Conservation (phyloP, 2,329 filamentous ascomycete species). For the Chrysoporthe austroafricana region DNA sequence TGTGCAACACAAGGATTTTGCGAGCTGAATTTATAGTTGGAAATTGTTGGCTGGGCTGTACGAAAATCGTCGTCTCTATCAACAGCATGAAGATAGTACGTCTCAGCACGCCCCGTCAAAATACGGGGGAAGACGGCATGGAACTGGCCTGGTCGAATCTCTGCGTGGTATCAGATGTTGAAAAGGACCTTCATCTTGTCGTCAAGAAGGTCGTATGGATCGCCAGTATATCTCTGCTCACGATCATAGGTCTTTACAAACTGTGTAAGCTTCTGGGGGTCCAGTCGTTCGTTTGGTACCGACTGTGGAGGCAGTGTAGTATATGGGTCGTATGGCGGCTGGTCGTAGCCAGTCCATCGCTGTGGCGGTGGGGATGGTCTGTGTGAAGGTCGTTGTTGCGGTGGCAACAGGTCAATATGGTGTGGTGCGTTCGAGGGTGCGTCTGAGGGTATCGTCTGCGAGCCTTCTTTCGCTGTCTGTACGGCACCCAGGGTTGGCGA, state of each 20-base stretch:
- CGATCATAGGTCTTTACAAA: not conserved
- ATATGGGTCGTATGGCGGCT: not conserved
- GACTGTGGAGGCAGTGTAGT: not conserved
- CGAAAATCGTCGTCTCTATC: not conserved
- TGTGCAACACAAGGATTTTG: too few species aligned
- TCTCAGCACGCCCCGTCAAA: not conserved
- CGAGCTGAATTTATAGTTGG: too few species aligned
- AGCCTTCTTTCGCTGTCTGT: too few species aligned
- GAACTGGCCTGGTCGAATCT: not conserved
- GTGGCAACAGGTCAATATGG: too few species aligned
- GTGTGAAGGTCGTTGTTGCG: too few species aligned
- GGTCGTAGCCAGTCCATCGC: too few species aligned
- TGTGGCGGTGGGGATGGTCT: too few species aligned
- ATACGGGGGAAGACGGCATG: not conserved
- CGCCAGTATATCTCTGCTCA: not conserved
- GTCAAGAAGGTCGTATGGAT: not conserved
- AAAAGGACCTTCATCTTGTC: not conserved
- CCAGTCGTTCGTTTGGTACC: not conserved
- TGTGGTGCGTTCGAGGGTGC: too few species aligned
- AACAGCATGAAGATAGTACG: not conserved
- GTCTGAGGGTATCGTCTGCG: too few species aligned
- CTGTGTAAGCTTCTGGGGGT: not conserved
- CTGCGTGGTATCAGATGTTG: not conserved
- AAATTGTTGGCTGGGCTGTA: not conserved
- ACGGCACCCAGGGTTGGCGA: too few species aligned